Evolutionary conservation across 176 grass and related monocot genomes (phyloP), one percentile per base, ranked within the genome.

Genomic region (Triticum turgidum): DNA sequence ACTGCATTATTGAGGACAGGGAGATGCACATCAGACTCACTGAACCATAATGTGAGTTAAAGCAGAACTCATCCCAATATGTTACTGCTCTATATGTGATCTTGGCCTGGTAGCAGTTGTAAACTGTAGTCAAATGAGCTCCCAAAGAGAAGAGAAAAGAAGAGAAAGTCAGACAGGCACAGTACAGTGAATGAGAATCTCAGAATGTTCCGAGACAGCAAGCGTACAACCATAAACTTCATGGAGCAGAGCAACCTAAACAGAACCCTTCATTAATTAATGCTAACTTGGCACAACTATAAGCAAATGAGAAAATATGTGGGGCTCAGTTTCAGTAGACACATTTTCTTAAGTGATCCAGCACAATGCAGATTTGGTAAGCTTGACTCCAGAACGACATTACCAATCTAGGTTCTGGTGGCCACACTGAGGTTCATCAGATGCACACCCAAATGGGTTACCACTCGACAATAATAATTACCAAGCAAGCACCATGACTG

Each of bases 181-280:
- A 68, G 54, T 59, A 6, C 7, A 21, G 54, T 9, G 73, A 68
- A 82, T 51, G 73, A 68, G 49, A 88, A 81, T 88, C 51, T 65
- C 42, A 17, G 29, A 87, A 71, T 77, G 76, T 61, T 80, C 44
- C 39, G 14, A 85, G 54, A 79, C 65, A 81, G 20, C 81, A 71
- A 74, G 22, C 52, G 41, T 66, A 80, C 67, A 70, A 24, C 7
- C 24, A 63, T 69, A 49, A 52, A 27, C 34, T 79, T 86, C 72
- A 80, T 86, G 90, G 82, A 88, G 86, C 78, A 91, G 90, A 79
- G 86, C 78, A 61, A 91, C 72, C 90, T 79, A 88, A 86, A 88
- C 84, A 73, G 21, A 29, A 39, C 85, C 14, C 14, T 71, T 65
- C 29, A 87, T 80, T 44, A 56, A 45, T 6, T 7, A 65, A 20